Base-by-base conservation (phyloP, 1,139 yeast genomes). In the Hansenula lynferdii region DNA sequence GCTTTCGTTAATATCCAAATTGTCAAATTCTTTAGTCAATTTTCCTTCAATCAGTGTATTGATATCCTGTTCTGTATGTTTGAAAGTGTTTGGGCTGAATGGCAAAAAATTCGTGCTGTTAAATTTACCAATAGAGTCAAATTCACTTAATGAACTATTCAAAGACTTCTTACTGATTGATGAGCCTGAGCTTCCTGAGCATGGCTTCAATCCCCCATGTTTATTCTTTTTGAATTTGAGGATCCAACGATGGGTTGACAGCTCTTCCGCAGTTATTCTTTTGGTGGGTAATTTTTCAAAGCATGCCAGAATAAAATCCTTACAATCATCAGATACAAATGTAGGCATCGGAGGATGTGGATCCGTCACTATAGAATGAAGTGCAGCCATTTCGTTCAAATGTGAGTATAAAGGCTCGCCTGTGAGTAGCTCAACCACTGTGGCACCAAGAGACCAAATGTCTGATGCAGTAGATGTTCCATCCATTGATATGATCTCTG, bases 391-490 rank as follows among this genome's bases (percentile, higher is more conserved):
- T 20, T 89, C 86, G 42, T 82, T 80, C 41, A 84, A 64, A 36
- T 86, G 82, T 47, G 84, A 83, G 51, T 86, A 87, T 0, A 97
- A 97, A 0, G 98, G 97, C 38, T 79, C 72, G 0, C 87, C 95
- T 0, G 96, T 84, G 39, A 87, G 67, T 36, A 92, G 65, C 57
- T 92, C 99, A 9, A 90, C 78, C 5, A 90, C 76, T 0, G 97
- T 92, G 15, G 97, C 95, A 2, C 97, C 99, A 27, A 92, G 63
- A n/a, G 96, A 85, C 97, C 95, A 85, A 20, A 84, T 75, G 59
- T 85, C 95, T 5, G 96, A 85, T 1, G 95, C 85, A 0, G 95
- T 79, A 29, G 95, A 82, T 4, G 94, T 81, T 7, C 96, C 96
- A 51, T 84, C 86, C 48, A 89, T 80, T 15, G 85, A 80, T 31